Percentiles rank a stretch among this genome's conserved stretches.
These are phyloP conservation scores for Monosporozyma aerobia DNA, from an alignment of 805 yeast species.

Conservation along the genomic window DNA sequence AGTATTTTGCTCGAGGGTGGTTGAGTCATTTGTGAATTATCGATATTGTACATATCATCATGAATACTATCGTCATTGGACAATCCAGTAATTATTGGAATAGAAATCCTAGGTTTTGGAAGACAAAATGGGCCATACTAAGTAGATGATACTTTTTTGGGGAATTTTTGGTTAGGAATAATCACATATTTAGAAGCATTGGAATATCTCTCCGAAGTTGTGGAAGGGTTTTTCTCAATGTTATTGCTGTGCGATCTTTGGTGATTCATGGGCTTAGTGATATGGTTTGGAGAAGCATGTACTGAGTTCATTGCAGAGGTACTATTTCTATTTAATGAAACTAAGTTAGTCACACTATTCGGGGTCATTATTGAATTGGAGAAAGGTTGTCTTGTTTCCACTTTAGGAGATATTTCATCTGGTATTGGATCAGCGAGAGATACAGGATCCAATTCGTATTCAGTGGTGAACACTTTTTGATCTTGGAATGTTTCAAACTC, in stretches of 20 bases:
- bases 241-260: neutral
- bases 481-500: constrained; percentile 15
- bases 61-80: neutral
- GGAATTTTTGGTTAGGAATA: neutral
- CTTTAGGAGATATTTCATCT: neutral
- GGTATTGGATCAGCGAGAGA: neutral
- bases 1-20: neutral
- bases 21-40: neutral
- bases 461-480: constrained; percentile 9
- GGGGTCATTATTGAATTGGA: neutral
- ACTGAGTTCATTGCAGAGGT: neutral
- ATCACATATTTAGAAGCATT: neutral
- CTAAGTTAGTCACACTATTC: neutral
- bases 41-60: neutral
- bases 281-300: neutral
- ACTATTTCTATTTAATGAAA: neutral
- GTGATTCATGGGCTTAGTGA: neutral
- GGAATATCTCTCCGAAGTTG: neutral
- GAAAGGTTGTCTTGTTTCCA: neutral
- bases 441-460: constrained; percentile 1
- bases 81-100: neutral
- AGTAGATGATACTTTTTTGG: neutral
- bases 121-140: neutral
- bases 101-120: neutral
- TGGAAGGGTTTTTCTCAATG: neutral